A percentile compares a stretch with the other conserved stretches of the same genome.
These are phyloP conservation scores for Plantago ovata DNA, from an alignment of 257 asterid genomes.

Conservation along the genomic window DNA sequence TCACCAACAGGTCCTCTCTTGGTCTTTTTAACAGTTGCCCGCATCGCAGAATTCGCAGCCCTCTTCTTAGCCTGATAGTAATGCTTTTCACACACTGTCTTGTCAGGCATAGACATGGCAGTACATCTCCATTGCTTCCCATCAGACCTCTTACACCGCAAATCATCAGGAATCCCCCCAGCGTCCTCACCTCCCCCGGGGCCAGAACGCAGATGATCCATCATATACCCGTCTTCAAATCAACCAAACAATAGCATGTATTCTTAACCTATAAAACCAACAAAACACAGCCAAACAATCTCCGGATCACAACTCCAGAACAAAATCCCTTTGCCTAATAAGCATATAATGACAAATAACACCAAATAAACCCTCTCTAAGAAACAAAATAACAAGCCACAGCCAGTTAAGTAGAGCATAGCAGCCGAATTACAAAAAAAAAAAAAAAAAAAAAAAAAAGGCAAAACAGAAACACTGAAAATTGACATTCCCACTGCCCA, in stretches of 20 bases:
- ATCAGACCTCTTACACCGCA: slow-evolving; percentile 99
- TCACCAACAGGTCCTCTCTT: slow-evolving; percentile 69
- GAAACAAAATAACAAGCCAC: neutral
- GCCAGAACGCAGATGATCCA: slow-evolving; percentile 75
- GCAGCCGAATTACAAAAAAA: neutral
- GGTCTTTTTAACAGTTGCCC: slow-evolving; percentile 84
- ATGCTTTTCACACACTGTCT: slow-evolving; percentile 98
- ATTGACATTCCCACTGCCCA: neutral
- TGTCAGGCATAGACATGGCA: slow-evolving; percentile 99
- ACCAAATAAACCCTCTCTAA: neutral
- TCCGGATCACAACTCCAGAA: no score
- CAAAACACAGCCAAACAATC: neutral
- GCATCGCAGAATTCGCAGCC: slow-evolving; percentile 97
- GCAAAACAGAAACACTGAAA: neutral
- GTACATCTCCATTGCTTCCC: slow-evolving; percentile 99
- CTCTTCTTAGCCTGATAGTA: slow-evolving; percentile 99
- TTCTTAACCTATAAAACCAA: slow-evolving; percentile 1
- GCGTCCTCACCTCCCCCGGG: slow-evolving; percentile 79
- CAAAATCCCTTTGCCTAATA: neutral
- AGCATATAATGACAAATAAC: neutral
- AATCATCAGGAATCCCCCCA: slow-evolving; percentile 84
- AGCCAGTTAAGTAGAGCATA: neutral
- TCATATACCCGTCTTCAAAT: slow-evolving; percentile 24
- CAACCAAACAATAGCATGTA: slow-evolving; percentile 22
- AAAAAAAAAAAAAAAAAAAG: no score